phyloP scores from a whole-genome alignment of 208 protist species.

The Leishmania guyanensis region DNA sequence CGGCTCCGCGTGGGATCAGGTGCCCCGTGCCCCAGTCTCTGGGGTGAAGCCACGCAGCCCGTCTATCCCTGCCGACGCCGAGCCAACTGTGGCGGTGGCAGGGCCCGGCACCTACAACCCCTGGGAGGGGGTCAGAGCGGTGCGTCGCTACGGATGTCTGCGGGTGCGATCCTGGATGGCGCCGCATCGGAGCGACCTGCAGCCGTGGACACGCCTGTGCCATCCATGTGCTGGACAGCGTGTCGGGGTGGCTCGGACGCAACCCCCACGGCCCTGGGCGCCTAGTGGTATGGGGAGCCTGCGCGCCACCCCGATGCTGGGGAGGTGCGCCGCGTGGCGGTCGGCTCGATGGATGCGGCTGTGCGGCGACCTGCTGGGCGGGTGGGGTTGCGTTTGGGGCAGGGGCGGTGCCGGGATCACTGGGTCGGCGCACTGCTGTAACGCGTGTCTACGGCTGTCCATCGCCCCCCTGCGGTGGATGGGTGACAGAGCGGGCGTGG shows the following conservation, averaged over 20 bases:
- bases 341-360: not conserved
- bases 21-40: not conserved
- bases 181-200: not conserved
- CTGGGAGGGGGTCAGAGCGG: not conserved
- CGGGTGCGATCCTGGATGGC: not conserved
- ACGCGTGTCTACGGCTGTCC: not conserved
- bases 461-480: no score
- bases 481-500: not conserved
- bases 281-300: not conserved
- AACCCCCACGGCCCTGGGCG: not conserved
- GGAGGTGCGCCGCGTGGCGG: not conserved
- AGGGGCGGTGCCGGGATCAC: not conserved
- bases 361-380: not conserved
- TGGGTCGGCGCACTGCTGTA: not conserved
- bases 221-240: not conserved
- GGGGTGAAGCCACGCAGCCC: no score
- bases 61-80: not conserved
- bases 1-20: not conserved
- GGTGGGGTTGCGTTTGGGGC: not conserved
- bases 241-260: not conserved
- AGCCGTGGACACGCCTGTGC: not conserved
- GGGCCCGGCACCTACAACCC: no score
- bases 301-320: not conserved
- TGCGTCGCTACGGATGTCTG: not conserved
- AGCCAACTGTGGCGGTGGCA: not conserved